These are phyloP conservation scores for Dipteronia dyeriana DNA, from an alignment of 345 rosid genomes.

Conservation along the genomic window DNA sequence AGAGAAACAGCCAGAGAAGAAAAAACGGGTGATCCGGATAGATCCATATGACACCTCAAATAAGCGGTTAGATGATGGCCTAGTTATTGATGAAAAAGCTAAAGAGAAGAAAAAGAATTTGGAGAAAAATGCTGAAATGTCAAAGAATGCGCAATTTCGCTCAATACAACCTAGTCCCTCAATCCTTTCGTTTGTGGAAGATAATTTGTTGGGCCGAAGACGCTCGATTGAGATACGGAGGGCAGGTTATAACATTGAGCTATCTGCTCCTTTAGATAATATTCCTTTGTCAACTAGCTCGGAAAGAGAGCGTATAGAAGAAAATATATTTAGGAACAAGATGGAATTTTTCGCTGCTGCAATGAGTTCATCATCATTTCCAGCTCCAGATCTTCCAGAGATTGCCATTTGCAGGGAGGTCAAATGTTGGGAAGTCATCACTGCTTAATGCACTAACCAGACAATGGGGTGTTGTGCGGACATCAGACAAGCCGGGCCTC, in stretches of 20 bases:
- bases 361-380: constrained; percentile 85
- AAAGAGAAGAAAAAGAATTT: constrained; percentile 42
- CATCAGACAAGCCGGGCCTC: constrained; percentile 97
- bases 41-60: constrained; percentile 85
- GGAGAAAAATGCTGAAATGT: constrained; percentile 54
- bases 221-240: constrained; percentile 76
- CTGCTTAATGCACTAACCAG: constrained; percentile 87
- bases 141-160: constrained; percentile 86
- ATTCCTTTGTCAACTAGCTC: constrained; percentile 63
- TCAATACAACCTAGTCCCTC: constrained; percentile 86
- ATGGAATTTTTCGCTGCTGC: constrained; percentile 88
- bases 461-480: constrained; percentile 97
- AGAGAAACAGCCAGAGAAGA: constrained; percentile 59
- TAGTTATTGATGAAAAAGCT: constrained; percentile 38
- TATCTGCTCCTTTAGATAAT: constrained; percentile 85
- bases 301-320: constrained; percentile 91
- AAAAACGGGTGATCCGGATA: constrained; percentile 60
- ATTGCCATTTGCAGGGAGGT: constrained; percentile 99
- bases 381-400: constrained; percentile 80
- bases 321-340: constrained; percentile 90
- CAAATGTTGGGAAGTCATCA: constrained; percentile 97
- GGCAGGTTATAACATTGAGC: constrained; percentile 82
- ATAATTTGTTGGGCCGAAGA: constrained; percentile 85
- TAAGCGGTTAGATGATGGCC: constrained; percentile 74
- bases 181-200: constrained; percentile 88